Conservation (phyloP, 176 grass and related monocot species). For the Musa beccarii region DNA sequence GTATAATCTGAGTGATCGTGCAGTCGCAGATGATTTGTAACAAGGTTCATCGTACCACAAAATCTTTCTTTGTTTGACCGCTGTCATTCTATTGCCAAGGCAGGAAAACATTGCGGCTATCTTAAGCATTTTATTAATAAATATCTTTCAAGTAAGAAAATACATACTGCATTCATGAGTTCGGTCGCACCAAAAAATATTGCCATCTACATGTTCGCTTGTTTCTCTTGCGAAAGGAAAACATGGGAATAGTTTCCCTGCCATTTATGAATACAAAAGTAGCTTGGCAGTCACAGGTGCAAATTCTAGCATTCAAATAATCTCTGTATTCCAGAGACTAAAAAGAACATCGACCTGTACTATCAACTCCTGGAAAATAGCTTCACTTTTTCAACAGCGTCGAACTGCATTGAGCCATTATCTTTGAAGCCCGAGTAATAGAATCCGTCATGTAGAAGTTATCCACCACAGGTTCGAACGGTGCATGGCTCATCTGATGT, state of each 20-base stretch:
- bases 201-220: background rate
- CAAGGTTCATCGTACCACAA: too few species aligned
- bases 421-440: constrained; percentile 91
- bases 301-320: constrained; percentile 19
- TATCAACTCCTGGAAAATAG: background rate
- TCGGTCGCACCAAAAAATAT: background rate
- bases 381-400: constrained; percentile 64
- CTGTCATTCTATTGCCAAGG: too few species aligned
- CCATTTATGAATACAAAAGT: constrained; percentile 28
- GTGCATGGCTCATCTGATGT: constrained; percentile 43
- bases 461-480: constrained; percentile 52
- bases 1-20: too few species aligned
- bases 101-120: too few species aligned
- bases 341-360: constrained; percentile 14
- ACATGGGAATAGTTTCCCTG: constrained; percentile 31
- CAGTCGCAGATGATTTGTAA: too few species aligned
- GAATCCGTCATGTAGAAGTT: constrained; percentile 99
- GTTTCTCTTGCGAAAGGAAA: constrained; percentile 17
- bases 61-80: too few species aligned
- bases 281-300: constrained; percentile 32
- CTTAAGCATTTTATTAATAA: too few species aligned
- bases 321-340: background rate
- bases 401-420: constrained; percentile 97
- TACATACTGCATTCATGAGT: too few species aligned
- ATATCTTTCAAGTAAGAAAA: too few species aligned